Conservation (phyloP, 2,329 filamentous ascomycete species). For the Whalleya microplaca region DNA sequence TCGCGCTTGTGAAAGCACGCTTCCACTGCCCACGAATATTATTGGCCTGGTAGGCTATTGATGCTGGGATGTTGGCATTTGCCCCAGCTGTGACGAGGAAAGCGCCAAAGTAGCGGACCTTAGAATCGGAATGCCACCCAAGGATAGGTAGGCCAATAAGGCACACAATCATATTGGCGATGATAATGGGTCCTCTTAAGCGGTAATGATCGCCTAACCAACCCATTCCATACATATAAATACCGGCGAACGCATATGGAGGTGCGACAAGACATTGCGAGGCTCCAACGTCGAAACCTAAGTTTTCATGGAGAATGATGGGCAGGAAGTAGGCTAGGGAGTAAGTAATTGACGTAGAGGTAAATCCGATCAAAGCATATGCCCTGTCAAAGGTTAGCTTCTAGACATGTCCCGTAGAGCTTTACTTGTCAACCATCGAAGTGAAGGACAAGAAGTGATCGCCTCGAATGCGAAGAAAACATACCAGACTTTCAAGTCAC, state of each 20-base stretch:
- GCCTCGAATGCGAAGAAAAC: slow-evolving; percentile 18
- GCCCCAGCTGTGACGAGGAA: slow-evolving; percentile 77
- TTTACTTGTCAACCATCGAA: background rate
- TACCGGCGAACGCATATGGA: slow-evolving; percentile 67
- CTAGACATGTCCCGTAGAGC: background rate
- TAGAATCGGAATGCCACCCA: slow-evolving; percentile 63
- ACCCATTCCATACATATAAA: slow-evolving; percentile 62
- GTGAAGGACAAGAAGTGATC: background rate
- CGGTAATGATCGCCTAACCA: slow-evolving; percentile 70
- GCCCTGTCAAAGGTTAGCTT: slow-evolving; percentile 58
- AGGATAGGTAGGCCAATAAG: slow-evolving; percentile 74
- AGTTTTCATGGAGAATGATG: slow-evolving; percentile 66
- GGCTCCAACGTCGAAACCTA: slow-evolving; percentile 66
- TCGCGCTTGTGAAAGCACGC: slow-evolving; percentile 76
- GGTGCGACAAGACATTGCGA: slow-evolving; percentile 75
- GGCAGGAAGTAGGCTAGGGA: slow-evolving; percentile 80
- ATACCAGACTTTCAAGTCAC: slow-evolving; percentile 50
- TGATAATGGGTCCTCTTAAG: slow-evolving; percentile 67
- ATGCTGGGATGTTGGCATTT: slow-evolving; percentile 75
- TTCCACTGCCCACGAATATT: slow-evolving; percentile 92
- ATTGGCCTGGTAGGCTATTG: slow-evolving; percentile 82
- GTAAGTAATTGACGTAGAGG: slow-evolving; percentile 73
- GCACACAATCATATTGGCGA: slow-evolving; percentile 67
- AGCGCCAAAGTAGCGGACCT: slow-evolving; percentile 71
- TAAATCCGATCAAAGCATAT: slow-evolving; percentile 64